Evolutionary conservation across 1,284 basidiomycete genomes (phyloP).

Genomic region (Cutaneotrichosporon daszewskae): DNA sequence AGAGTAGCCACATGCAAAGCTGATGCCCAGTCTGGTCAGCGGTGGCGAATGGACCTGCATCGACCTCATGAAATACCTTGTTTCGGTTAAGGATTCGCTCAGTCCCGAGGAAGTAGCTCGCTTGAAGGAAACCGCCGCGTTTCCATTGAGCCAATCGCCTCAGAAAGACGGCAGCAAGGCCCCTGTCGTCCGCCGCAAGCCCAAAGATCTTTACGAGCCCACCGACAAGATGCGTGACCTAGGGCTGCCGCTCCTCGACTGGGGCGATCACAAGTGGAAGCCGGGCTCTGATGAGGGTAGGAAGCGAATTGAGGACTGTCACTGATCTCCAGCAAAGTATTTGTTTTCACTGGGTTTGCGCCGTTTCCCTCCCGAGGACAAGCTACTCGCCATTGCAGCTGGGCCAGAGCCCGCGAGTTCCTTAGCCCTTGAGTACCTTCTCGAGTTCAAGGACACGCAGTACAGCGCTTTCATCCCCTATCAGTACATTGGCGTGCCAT

Average conservation of each 20-base stretch:
- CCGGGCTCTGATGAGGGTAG: constrained; percentile 74
- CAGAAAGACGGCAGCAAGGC: constrained; percentile 38
- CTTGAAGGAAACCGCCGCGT: constrained; percentile 73
- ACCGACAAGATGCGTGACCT: constrained; percentile 65
- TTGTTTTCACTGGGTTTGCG: constrained; percentile 72
- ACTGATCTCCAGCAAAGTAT: constrained; percentile 62
- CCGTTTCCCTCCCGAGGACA: constrained; percentile 64
- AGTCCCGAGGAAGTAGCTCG: constrained; percentile 63
- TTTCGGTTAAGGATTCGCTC: constrained; percentile 72
- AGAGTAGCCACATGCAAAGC: constrained; percentile 9
- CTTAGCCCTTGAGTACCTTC: constrained; percentile 67
- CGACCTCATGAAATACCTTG: constrained; percentile 74
- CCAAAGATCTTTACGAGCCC: constrained; percentile 79
- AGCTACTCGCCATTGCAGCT: constrained; percentile 64
- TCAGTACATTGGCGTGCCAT: constrained; percentile 58
- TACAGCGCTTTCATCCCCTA: constrained; percentile 62
- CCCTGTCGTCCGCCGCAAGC: constrained; percentile 53
- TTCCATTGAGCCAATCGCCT: constrained; percentile 58
- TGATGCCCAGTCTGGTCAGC: constrained; percentile 51
- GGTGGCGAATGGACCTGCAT: constrained; percentile 44
- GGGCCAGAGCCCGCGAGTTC: constrained; percentile 39
- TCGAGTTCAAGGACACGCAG: constrained; percentile 61
- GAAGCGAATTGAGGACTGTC: constrained; percentile 13
- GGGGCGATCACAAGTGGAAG: constrained; percentile 78
- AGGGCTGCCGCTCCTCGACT: constrained; percentile 77